Percentiles rank a stretch among this genome's conserved stretches.
These are phyloP conservation scores for Linderniella brevidens DNA, from an alignment of 257 asterid species.

Conservation along the genomic window DNA sequence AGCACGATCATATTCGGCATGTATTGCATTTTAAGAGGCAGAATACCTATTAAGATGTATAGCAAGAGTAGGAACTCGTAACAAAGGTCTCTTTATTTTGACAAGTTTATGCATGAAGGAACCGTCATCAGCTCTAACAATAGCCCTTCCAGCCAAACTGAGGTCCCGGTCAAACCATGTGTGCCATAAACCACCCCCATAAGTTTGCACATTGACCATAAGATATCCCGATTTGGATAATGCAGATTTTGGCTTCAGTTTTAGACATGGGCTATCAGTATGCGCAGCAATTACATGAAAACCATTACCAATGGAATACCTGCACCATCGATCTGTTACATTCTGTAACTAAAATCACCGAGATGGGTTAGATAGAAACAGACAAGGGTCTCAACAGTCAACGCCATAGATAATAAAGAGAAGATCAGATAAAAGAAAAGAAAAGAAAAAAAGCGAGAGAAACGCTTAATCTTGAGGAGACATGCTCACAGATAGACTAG, in stretches of 20 bases:
- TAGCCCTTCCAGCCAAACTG: constrained; percentile 93
- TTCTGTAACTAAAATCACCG: constrained; percentile 10
- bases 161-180: constrained; percentile 98
- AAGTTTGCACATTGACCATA: constrained; percentile 85
- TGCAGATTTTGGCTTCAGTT: constrained; percentile 90
- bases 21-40: constrained; percentile 5
- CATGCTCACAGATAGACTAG: too few relatives aligned
- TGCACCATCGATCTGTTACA: constrained; percentile 36
- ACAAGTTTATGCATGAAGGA: constrained; percentile 81
- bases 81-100: constrained; percentile 67
- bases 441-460: background rate
- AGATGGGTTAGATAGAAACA: background rate
- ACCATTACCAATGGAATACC: constrained; percentile 77
- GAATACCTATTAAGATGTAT: constrained; percentile 86
- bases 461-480: too few relatives aligned
- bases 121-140: constrained; percentile 66
- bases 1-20: constrained; percentile 1
- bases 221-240: constrained; percentile 80
- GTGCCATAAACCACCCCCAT: constrained; percentile 97
- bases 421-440: too few relatives aligned
- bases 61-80: constrained; percentile 94
- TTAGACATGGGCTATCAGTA: constrained; percentile 96
- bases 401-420: too few relatives aligned
- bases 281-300: constrained; percentile 96
- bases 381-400: too few relatives aligned